These are phyloP conservation scores for Lepiota brunneoincarnata DNA, from an alignment of 768 basidiomycete species.

Conservation along the genomic window DNA sequence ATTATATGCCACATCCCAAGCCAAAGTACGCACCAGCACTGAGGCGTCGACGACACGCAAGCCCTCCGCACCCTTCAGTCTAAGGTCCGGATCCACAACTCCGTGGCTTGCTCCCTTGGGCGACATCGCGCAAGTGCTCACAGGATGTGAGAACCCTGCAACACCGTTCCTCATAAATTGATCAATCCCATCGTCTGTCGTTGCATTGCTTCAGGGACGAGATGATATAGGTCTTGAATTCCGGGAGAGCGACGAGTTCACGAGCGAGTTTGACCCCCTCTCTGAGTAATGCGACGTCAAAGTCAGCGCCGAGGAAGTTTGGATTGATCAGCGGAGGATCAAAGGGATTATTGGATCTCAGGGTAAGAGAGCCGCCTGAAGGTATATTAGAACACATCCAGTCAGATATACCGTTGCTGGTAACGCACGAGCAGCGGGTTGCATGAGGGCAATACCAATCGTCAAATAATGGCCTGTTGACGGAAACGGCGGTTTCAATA, in stretches of 20 bases:
- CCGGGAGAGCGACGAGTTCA: slow-evolving; percentile 18
- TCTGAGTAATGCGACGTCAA: slow-evolving; percentile 25
- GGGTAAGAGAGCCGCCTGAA: slow-evolving; percentile 26
- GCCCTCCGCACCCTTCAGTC: slow-evolving; percentile 28
- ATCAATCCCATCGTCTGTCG: slow-evolving; percentile 22
- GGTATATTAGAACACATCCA: background rate
- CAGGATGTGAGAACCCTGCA: slow-evolving; percentile 24
- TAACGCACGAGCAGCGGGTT: slow-evolving; percentile 32
- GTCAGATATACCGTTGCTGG: no score
- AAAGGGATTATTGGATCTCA: slow-evolving; percentile 42
- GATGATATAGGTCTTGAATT: slow-evolving; percentile 25
- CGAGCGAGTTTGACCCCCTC: slow-evolving; percentile 18
- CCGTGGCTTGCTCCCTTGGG: slow-evolving; percentile 20
- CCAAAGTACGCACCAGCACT: slow-evolving; percentile 21
- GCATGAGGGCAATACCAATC: slow-evolving; percentile 22
- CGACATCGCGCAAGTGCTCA: slow-evolving; percentile 27
- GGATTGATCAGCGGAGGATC: slow-evolving; percentile 45
- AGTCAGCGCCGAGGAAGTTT: slow-evolving; percentile 32
- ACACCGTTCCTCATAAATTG: slow-evolving; percentile 16
- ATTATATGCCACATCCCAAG: background rate
- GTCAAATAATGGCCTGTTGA: slow-evolving; percentile 29
- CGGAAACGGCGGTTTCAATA: slow-evolving; percentile 18
- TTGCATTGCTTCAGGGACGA: slow-evolving; percentile 16
- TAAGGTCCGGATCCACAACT: slow-evolving; percentile 31
- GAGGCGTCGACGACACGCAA: slow-evolving; percentile 35